Evolutionary conservation across 2,329 filamentous ascomycete species (phyloP).

Genomic region (Exophiala oligosperma): DNA sequence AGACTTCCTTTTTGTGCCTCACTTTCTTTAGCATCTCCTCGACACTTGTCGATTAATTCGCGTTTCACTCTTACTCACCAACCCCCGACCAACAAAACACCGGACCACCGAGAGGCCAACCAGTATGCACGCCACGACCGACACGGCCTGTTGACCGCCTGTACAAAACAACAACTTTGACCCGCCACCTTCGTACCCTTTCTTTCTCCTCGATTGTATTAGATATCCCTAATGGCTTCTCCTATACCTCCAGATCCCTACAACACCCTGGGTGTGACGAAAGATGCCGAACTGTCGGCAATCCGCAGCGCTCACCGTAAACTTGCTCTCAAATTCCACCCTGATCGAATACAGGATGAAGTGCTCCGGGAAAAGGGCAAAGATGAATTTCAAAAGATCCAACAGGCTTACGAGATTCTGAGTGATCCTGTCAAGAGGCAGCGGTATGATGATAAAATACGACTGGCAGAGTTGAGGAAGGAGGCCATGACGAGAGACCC

Average conservation of each 20-base stretch:
- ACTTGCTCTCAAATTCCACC: slow-evolving; percentile 83
- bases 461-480: slow-evolving; percentile 64
- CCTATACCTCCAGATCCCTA: slow-evolving; percentile 68
- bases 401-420: slow-evolving; percentile 89
- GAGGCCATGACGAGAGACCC: slow-evolving; percentile 52
- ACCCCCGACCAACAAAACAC: slow-evolving; percentile 10
- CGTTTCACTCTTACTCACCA: slow-evolving; percentile 6
- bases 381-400: slow-evolving; percentile 87
- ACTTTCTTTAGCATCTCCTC: not conserved
- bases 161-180: slow-evolving; percentile 19
- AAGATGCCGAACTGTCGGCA: slow-evolving; percentile 66
- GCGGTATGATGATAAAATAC: slow-evolving; percentile 76
- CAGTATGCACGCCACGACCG: slow-evolving; percentile 21
- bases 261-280: slow-evolving; percentile 70
- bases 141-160: slow-evolving; percentile 20
- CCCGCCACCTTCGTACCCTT: slow-evolving; percentile 5
- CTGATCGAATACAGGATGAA: slow-evolving; percentile 84
- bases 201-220: slow-evolving; percentile 8
- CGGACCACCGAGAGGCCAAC: slow-evolving; percentile 19
- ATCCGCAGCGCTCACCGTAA: slow-evolving; percentile 83
- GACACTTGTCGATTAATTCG: not conserved
- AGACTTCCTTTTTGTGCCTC: slow-evolving; percentile 6
- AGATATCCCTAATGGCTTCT: slow-evolving; percentile 17
- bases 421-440: slow-evolving; percentile 71
- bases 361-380: slow-evolving; percentile 74